Evolutionary conservation across 2,329 filamentous ascomycete species (phyloP).

Genomic region (Hymenoscyphus linearis): DNA sequence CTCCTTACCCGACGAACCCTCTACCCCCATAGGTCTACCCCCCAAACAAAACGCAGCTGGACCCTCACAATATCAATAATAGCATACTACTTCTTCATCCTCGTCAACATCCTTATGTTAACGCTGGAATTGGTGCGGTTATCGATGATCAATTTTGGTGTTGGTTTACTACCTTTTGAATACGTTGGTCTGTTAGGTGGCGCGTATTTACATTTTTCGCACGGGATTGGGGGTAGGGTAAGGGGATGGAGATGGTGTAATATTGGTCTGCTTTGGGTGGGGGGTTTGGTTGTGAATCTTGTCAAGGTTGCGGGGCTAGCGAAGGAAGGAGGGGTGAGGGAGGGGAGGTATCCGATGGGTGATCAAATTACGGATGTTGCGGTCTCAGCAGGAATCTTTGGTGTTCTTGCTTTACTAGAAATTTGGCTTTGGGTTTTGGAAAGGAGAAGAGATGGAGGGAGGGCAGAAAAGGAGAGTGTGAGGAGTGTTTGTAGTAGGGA

Average conservation of each 20-base stretch:
- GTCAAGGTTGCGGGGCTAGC: constrained; percentile 30
- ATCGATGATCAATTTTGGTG: constrained; percentile 28
- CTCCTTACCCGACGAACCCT: constrained; percentile 14
- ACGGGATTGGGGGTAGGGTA: constrained; percentile 21
- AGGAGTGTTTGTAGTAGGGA: constrained; percentile 9
- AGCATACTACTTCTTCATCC: constrained; percentile 31
- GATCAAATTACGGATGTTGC: constrained; percentile 33
- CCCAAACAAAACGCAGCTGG: constrained; percentile 21
- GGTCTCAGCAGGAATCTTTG: constrained; percentile 34
- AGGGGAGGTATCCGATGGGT: constrained; percentile 31
- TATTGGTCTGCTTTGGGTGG: constrained; percentile 27
- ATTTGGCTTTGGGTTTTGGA: constrained; percentile 22
- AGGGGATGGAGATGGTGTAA: constrained; percentile 27
- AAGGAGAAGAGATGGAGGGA: constrained; percentile 11
- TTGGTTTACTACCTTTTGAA: constrained; percentile 33
- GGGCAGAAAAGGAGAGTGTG: constrained; percentile 2
- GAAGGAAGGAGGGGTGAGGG: constrained; percentile 28
- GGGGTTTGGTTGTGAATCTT: constrained; percentile 25
- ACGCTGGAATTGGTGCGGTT: constrained; percentile 33
- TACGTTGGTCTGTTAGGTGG: constrained; percentile 31
- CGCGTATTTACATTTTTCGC: constrained; percentile 22
- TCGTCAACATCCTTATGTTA: constrained; percentile 31
- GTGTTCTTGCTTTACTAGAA: constrained; percentile 28
- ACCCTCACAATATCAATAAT: constrained; percentile 13
- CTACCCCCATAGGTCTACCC: constrained; percentile 18